Conservation (phyloP, 169 alveolate genomes). For the Cryptosporidium viatorum region DNA sequence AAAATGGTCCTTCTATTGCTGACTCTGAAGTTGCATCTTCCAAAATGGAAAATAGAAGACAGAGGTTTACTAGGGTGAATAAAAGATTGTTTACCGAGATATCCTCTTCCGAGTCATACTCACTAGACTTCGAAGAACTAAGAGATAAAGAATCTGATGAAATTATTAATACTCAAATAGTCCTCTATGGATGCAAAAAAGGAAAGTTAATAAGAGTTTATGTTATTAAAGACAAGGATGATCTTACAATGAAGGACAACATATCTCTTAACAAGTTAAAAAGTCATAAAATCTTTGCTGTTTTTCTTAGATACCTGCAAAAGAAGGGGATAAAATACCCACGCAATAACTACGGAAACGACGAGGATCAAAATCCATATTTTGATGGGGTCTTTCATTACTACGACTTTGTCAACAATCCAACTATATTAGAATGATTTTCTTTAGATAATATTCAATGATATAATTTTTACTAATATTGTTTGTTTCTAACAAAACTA, state of each 20-base stretch:
- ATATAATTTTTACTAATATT: not conserved
- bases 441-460: not conserved
- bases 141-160: slow-evolving; percentile 62
- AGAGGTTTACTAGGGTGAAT: slow-evolving; percentile 40
- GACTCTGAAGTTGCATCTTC: slow-evolving; percentile 29
- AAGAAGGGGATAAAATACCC: slow-evolving; percentile 71
- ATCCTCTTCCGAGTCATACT: slow-evolving; percentile 34
- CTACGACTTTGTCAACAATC: slow-evolving; percentile 57
- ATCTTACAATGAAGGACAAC: slow-evolving; percentile 36
- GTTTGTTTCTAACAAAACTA: not conserved
- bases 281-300: slow-evolving; percentile 46
- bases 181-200: slow-evolving; percentile 56
- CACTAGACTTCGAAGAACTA: slow-evolving; percentile 60
- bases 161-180: slow-evolving; percentile 45
- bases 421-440: slow-evolving; percentile 17
- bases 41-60: slow-evolving; percentile 39
- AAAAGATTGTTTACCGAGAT: slow-evolving; percentile 66
- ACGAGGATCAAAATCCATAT: slow-evolving; percentile 21
- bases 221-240: slow-evolving; percentile 69
- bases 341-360: slow-evolving; percentile 7
- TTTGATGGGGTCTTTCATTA: slow-evolving; percentile 69
- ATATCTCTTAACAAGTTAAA: slow-evolving; percentile 51
- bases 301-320: slow-evolving; percentile 55
- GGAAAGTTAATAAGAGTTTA: slow-evolving; percentile 61
- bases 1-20: slow-evolving; percentile 68